phyloP scores from a whole-genome alignment of 257 asterid genomes.

The Jaltomata sinuosa region DNA sequence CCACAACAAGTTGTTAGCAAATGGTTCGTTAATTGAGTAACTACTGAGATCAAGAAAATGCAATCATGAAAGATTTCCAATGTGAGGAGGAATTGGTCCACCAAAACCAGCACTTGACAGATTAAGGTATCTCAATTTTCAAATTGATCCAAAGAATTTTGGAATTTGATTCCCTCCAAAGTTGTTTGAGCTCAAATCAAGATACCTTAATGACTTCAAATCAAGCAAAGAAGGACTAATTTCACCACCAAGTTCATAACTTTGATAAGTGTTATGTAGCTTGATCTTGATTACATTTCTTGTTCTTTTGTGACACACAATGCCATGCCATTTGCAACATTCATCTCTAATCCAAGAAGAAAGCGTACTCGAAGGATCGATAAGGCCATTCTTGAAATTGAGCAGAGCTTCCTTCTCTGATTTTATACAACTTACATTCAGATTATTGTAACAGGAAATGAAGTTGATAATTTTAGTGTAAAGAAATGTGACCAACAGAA shows the following conservation, averaged over 20 bases:
- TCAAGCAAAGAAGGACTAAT: neutral
- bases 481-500: neutral
- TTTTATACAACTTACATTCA: neutral
- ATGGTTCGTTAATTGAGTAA: neutral
- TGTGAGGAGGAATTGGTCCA: neutral
- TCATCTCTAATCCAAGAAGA: conserved; percentile 19
- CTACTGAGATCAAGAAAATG: neutral
- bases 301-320: conserved; percentile 9
- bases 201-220: neutral
- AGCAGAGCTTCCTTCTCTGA: conserved; percentile 12
- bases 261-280: neutral
- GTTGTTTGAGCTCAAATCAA: neutral
- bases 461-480: neutral
- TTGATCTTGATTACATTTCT: conserved; percentile 1
- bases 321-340: conserved; percentile 24
- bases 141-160: neutral
- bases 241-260: neutral
- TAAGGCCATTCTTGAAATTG: conserved; percentile 1
- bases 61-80: neutral
- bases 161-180: neutral
- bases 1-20: neutral
- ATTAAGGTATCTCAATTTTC: neutral
- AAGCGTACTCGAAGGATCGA: conserved; percentile 9
- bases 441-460: neutral
- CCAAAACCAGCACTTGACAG: neutral